Base-by-base conservation (phyloP, 2,329 filamentous ascomycete genomes). In the Elsinoe necatrix region DNA sequence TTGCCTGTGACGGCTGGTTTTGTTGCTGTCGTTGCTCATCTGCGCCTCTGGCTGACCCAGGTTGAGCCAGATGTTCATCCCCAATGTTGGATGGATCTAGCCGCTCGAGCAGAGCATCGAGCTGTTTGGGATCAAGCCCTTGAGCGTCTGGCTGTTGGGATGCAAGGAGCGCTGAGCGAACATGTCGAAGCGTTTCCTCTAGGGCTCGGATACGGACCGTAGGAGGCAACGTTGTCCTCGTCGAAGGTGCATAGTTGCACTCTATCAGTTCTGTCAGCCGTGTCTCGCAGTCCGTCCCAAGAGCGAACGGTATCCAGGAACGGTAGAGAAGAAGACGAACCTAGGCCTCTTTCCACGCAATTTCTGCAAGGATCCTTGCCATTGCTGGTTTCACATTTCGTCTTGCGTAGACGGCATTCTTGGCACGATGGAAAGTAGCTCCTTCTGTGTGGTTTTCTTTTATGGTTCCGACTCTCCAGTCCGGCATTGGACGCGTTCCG, bases 331-430 rank as follows among this genome's bases (percentile, higher is more conserved):
- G 34, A 11, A 6, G 14, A 48, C 54, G 8, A 11, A 56, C 54
- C 54, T 12, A 34, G 39, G 42, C 23, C 21, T 5, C 29, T 47
- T 2, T 56, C 54, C 14, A 34, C 14, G 14, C 54, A 56, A 20
- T 56, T 39, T 18, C 37, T 45, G 41, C 50, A 54, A 21, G 58
- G 58, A 16, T 60, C 54, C 12, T 56, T 48, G n/a, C 50, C 58
- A 18, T n/a, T 37, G 3, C 5, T 37, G 12, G 9, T n/a, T 31
- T 60, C 58, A 47, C 58, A 60, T 54, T 56, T 60, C 31, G 55
- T 54, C 39, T 58, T 58, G 3, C 58, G 31, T 4, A 57, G 52
- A 3, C 58, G 43, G 14, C 58, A 60, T n/a, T 60, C 58, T 9
- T 60, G 54, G 37, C 58, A 60, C 1, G 58, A 56, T 39, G n/a